Conservation (phyloP, 2,329 filamentous ascomycete species). For the Alternaria ethzedia region DNA sequence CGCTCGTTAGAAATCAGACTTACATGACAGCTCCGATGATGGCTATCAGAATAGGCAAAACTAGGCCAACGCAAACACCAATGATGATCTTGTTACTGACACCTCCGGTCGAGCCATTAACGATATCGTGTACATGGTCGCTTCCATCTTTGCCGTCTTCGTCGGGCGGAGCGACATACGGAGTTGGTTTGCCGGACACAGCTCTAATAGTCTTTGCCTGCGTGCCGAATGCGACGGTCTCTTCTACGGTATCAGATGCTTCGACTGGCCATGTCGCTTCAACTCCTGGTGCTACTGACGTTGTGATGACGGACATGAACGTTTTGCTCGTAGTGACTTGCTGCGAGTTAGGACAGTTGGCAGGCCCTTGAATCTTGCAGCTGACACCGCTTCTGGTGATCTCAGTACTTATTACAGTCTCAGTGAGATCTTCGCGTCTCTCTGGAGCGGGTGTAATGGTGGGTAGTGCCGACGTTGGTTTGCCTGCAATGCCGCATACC, state of each 20-base stretch:
- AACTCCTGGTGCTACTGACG: conserved; percentile 40
- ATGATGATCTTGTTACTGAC: conserved; percentile 57
- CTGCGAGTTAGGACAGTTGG: conserved; percentile 57
- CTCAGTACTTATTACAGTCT: conserved; percentile 51
- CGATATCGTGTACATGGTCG: not conserved
- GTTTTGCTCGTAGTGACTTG: conserved; percentile 46
- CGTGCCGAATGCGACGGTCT: conserved; percentile 52
- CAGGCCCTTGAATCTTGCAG: conserved; percentile 53
- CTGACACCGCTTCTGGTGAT: conserved; percentile 54
- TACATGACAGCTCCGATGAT: conserved; percentile 16
- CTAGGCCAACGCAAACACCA: conserved; percentile 57
- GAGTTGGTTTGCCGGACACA: conserved; percentile 53
- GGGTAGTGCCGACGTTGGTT: conserved; percentile 8
- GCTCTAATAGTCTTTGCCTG: conserved; percentile 46
- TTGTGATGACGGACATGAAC: conserved; percentile 49
- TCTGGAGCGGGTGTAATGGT: conserved; percentile 3
- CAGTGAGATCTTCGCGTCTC: conserved; percentile 41
- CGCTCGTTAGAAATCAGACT: not conserved
- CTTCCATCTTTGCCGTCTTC: not conserved
- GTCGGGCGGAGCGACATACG: not conserved
- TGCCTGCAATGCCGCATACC: conserved; percentile 49
- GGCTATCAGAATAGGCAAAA: conserved; percentile 49
- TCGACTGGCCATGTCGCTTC: conserved; percentile 52
- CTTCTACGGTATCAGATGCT: conserved; percentile 39
- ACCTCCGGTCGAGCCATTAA: conserved; percentile 39